Evolutionary conservation across 306 rosid genomes (phyloP).

Genomic region (Abrus pulchellus): DNA sequence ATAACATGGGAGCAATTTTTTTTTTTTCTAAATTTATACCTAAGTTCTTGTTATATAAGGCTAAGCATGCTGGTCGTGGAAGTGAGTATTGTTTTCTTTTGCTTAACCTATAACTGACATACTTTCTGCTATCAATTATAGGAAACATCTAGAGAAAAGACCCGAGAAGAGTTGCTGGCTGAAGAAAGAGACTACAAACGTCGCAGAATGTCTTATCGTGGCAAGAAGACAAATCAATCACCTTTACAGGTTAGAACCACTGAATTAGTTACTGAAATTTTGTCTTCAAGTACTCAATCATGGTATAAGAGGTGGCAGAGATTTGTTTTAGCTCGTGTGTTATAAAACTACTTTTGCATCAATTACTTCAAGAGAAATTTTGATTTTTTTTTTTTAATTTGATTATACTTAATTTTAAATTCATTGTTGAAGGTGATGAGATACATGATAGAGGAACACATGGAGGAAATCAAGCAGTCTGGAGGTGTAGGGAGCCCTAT

Average conservation of each 20-base stretch:
- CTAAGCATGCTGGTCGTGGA: slow-evolving; percentile 4
- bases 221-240: slow-evolving; percentile 81
- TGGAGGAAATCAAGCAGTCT: slow-evolving; percentile 83
- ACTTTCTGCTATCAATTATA: slow-evolving; percentile 50
- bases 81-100: slow-evolving; percentile 26
- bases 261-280: slow-evolving; percentile 33
- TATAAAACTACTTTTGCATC: background rate
- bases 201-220: slow-evolving; percentile 96
- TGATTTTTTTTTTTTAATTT: background rate
- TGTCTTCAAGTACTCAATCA: slow-evolving; percentile 12
- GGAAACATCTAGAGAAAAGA: slow-evolving; percentile 73
- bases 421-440: slow-evolving; percentile 70
- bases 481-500: slow-evolving; percentile 75
- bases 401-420: slow-evolving; percentile 18
- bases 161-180: slow-evolving; percentile 88
- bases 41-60: background rate
- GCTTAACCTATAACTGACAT: background rate
- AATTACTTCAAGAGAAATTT: slow-evolving; percentile 2
- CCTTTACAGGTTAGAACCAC: slow-evolving; percentile 70
- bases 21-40: background rate
- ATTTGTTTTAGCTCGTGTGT: slow-evolving; percentile 23
- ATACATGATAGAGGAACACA: slow-evolving; percentile 81
- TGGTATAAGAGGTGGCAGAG: background rate
- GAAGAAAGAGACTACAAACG: slow-evolving; percentile 98
- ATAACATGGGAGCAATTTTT: slow-evolving; percentile 6